A percentile compares a stretch with the other conserved stretches of the same genome.
These are phyloP conservation scores for Scheffersomyces illinoinensis DNA, from an alignment of 1,139 yeast genomes.

Conservation along the genomic window DNA sequence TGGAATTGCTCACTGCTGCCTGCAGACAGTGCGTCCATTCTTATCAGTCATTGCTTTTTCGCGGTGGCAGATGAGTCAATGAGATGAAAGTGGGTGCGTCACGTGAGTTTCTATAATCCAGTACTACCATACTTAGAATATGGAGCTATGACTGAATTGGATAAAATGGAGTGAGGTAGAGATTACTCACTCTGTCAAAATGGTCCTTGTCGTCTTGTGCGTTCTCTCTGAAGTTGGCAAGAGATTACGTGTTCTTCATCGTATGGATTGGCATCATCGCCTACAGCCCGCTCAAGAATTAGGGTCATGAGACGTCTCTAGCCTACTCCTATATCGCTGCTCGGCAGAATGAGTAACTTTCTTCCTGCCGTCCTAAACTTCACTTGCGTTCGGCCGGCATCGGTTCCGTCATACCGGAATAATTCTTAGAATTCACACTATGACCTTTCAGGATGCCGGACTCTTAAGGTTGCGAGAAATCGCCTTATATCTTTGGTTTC, in stretches of 20 bases:
- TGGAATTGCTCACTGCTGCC: not conserved
- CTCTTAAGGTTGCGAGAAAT: not conserved
- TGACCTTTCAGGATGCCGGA: not conserved
- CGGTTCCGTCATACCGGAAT: not conserved
- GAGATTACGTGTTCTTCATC: not conserved
- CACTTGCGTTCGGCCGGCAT: not conserved
- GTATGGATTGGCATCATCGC: not conserved
- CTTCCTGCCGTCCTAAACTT: not conserved
- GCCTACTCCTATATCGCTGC: not conserved
- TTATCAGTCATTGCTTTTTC: conserved; percentile 1
- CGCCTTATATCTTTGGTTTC: not conserved
- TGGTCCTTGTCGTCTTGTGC: not conserved
- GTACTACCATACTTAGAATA: no score
- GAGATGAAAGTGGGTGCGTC: not conserved
- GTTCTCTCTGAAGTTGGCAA: not conserved
- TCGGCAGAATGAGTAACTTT: not conserved
- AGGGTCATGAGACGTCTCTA: no score
- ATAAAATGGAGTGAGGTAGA: not conserved
- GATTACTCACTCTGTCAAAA: not conserved
- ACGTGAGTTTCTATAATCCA: not conserved
- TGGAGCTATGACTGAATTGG: not conserved
- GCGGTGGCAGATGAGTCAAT: not conserved
- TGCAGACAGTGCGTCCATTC: not conserved
- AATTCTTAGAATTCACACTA: not conserved
- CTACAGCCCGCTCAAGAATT: no score